Conservation (phyloP, 1,284 basidiomycete genomes). For the Boletus sp. region DNA sequence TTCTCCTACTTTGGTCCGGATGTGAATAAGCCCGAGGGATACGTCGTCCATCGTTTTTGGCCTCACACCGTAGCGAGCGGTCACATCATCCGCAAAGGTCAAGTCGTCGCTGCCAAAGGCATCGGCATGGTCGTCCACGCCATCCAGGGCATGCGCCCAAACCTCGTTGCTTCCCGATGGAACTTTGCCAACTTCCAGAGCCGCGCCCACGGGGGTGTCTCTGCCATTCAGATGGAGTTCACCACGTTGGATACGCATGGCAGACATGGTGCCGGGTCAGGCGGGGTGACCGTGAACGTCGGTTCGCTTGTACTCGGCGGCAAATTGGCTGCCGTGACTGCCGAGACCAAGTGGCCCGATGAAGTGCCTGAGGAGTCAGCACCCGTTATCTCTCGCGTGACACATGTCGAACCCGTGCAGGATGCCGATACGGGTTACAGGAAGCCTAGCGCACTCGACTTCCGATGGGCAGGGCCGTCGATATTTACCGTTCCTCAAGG, state of each 20-base stretch:
- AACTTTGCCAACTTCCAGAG: slow-evolving; percentile 94
- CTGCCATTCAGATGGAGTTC: slow-evolving; percentile 96
- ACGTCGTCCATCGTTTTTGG: slow-evolving; percentile 93
- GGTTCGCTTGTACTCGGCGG: slow-evolving; percentile 81
- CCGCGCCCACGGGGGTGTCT: slow-evolving; percentile 67
- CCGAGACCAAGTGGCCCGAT: slow-evolving; percentile 65
- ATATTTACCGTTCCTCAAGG: slow-evolving; percentile 54
- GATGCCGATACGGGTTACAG: slow-evolving; percentile 83
- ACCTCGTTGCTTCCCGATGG: slow-evolving; percentile 92
- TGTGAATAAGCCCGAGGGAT: slow-evolving; percentile 75
- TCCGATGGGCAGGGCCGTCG: slow-evolving; percentile 77
- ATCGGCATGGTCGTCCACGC: slow-evolving; percentile 95
- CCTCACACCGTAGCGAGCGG: slow-evolving; percentile 71
- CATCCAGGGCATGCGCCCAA: slow-evolving; percentile 98
- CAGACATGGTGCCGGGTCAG: slow-evolving; percentile 70
- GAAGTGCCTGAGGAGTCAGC: slow-evolving; percentile 50
- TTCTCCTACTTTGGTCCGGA: slow-evolving; percentile 89
- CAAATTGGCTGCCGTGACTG: slow-evolving; percentile 72
- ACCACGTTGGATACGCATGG: slow-evolving; percentile 81
- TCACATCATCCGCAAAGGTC: slow-evolving; percentile 71
- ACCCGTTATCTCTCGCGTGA: slow-evolving; percentile 61
- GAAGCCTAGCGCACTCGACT: slow-evolving; percentile 71
- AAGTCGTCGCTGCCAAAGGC: slow-evolving; percentile 65
- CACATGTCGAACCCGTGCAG: slow-evolving; percentile 60
- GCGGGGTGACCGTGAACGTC: slow-evolving; percentile 79